A percentile compares a stretch with the other conserved stretches of the same genome.
Evolutionary conservation across 1,284 basidiomycete species (phyloP).

Genomic region (Singerocomus rubriflavus): DNA sequence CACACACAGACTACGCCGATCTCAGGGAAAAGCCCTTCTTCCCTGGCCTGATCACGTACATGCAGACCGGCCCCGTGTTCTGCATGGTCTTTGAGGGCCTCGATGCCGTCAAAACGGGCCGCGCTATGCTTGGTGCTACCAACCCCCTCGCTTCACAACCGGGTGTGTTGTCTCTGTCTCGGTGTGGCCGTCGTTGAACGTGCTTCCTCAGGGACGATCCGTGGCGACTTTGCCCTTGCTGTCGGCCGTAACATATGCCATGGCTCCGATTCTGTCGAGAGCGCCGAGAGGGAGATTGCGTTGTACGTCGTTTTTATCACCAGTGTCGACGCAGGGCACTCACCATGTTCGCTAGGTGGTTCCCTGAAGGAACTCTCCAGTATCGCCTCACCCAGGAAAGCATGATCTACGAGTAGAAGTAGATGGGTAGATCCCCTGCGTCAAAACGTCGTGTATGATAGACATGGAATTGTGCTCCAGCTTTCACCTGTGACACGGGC

Average conservation of each 20-base stretch:
- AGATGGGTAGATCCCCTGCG: conserved; percentile 15
- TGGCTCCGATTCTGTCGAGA: conserved; percentile 91
- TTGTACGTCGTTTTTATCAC: conserved; percentile 55
- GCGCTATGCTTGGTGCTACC: conserved; percentile 94
- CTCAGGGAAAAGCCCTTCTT: conserved; percentile 92
- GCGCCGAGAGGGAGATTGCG: conserved; percentile 86
- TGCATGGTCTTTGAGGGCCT: conserved; percentile 98
- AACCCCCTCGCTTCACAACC: conserved; percentile 91
- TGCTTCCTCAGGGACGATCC: conserved; percentile 67
- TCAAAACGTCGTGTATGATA: conserved; percentile 25
- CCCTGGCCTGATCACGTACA: conserved; percentile 90
- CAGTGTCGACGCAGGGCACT: conserved; percentile 3
- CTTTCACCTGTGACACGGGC: background rate
- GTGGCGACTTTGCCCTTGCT: conserved; percentile 90
- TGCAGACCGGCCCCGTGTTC: conserved; percentile 94
- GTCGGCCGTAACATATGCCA: conserved; percentile 94
- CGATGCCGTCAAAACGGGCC: conserved; percentile 95
- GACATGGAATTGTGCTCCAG: background rate
- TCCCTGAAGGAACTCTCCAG: conserved; percentile 80
- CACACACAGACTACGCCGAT: conserved; percentile 81
- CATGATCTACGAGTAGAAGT: conserved; percentile 81
- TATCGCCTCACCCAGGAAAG: conserved; percentile 66
- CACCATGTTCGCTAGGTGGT: conserved; percentile 55
- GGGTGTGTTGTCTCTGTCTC: conserved; percentile 44
- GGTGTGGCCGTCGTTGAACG: conserved; percentile 3